Conservation (phyloP, 129 eudicot species). For the Artemisia argyi region DNA sequence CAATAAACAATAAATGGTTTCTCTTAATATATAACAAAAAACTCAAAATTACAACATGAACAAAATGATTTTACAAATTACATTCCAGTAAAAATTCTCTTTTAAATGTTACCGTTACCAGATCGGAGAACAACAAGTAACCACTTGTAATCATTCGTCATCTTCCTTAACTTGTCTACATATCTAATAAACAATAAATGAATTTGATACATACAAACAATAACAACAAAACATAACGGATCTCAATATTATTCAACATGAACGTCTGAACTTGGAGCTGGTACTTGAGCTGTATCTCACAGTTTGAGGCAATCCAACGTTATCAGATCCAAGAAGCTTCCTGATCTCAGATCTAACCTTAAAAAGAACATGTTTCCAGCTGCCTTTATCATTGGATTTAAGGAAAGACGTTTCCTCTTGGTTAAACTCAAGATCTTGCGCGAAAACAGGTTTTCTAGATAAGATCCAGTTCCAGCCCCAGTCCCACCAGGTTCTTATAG, state of each 20-base stretch:
- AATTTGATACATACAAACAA: too few species aligned
- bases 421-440: slow-evolving; percentile 76
- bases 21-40: too few species aligned
- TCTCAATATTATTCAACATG: background rate
- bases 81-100: too few species aligned
- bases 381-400: slow-evolving; percentile 49
- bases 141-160: too few species aligned
- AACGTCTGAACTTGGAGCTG: slow-evolving; percentile 5
- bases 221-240: too few species aligned
- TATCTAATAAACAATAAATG: too few species aligned
- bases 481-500: slow-evolving; percentile 77
- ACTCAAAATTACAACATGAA: too few species aligned
- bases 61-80: too few species aligned
- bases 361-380: slow-evolving; percentile 66
- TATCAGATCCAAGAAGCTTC: slow-evolving; percentile 44
- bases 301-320: slow-evolving; percentile 62
- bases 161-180: too few species aligned
- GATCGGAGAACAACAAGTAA: too few species aligned
- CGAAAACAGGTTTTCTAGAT: slow-evolving; percentile 62
- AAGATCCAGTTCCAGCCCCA: slow-evolving; percentile 73
- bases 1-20: too few species aligned
- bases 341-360: slow-evolving; percentile 60
- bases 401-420: slow-evolving; percentile 47
- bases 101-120: too few species aligned
- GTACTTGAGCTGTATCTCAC: slow-evolving; percentile 43